Evolutionary conservation across 345 rosid genomes (phyloP).

Genomic region (Citrus reticulata): DNA sequence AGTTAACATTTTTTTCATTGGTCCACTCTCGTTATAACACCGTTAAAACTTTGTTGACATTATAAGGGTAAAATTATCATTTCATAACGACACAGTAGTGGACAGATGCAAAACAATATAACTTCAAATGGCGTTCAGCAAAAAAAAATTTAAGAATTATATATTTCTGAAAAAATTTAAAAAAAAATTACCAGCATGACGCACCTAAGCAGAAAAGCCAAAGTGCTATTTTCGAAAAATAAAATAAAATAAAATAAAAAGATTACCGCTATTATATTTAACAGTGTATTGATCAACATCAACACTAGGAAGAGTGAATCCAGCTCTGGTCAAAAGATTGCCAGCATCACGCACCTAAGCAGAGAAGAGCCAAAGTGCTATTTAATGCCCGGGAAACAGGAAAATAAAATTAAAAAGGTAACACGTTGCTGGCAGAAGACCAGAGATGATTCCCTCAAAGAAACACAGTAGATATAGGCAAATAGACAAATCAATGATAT

Average conservation of each 20-base stretch:
- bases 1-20: no score
- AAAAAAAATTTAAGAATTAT: no score
- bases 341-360: constrained; percentile 93
- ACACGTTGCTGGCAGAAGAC: background rate
- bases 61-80: no score
- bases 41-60: no score
- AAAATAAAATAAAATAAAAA: no score
- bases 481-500: background rate
- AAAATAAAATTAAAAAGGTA: background rate
- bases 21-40: no score
- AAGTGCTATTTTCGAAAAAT: background rate
- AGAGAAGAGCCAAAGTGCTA: constrained; percentile 3
- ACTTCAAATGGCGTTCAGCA: no score
- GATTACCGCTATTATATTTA: constrained; percentile 73
- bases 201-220: constrained; percentile 45
- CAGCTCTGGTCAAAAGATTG: constrained; percentile 92
- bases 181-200: constrained; percentile 92
- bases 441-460: background rate
- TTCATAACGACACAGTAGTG: no score
- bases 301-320: constrained; percentile 88
- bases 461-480: background rate
- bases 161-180: no score
- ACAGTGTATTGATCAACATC: constrained; percentile 90
- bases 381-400: background rate
- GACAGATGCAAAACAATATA: no score